Evolutionary conservation across 805 yeast species (phyloP), one percentile per base, ranked within the genome.

Genomic region (Blastobotrys mokoenaii): DNA sequence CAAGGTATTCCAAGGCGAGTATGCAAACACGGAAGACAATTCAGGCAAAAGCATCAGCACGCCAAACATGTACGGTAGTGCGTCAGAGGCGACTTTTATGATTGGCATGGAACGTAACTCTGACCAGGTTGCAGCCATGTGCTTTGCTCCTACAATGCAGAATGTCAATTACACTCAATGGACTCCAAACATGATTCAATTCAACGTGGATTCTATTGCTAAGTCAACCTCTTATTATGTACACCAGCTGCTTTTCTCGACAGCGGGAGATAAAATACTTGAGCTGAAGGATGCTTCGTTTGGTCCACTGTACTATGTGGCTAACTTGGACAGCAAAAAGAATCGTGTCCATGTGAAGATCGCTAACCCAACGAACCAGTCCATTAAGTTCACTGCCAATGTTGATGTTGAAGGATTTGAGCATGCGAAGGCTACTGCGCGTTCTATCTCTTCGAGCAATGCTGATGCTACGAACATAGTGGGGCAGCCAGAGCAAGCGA

Each of bases 401-500:
- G 37, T 34, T 17, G 37, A 34, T 6, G 37, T 34, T 14, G 37
- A 16, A n/a, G 37, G 37, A 15, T 34, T 34, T 34, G 37, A 34
- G 16, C 3, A 34, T 14, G 37, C 37, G 3, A n/a, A 14, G 16
- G 37, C 37, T 17, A 3, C 37, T 34, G 37, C 37, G 3, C 14
- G 16, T 3, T 34, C 37, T 12, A 34, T 34, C 14, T 34, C 37
- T 14, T 34, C 37, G 7, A 34, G 18, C 18, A 34, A 34, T 17
- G 37, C 18, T 18, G 14, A 34, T 9, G 37, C 37, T 9, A 17
- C 11, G 4, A 34, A 34, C 9, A 4, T 34, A 4, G 16, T 34
- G 14, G 37, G 37, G 4, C 37, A 34, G 18, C 14, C 18, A 12
- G 37, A 34, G 18, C 18, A 34, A 18, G 37, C 37, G 3, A 15